Evolutionary conservation across 1,284 basidiomycete genomes (phyloP), one percentile per base, ranked within the genome.

Genomic region (Trametes pubescens): DNA sequence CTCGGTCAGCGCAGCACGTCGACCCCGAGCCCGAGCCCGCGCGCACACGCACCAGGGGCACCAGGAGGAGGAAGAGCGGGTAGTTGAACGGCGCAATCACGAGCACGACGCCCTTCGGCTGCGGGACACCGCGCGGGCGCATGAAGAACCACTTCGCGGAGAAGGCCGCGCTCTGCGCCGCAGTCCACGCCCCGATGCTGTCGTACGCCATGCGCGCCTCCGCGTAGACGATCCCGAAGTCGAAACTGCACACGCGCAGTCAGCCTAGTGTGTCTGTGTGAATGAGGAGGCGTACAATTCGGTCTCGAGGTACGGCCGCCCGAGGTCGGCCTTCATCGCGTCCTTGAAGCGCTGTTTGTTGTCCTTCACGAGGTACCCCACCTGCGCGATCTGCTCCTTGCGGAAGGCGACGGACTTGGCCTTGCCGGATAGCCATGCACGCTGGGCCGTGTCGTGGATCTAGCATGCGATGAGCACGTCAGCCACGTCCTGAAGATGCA

Each of bases 151-250:
- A 73, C 38, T 65, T 63, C 37, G 63, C 48, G 21, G 81, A 84
- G 72, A 89, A 88, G 0, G 84, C 73, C 0, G 86, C 80, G 38
- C 79, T 83, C 67, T 93, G 89, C 6, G 90, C 83, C 72, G 88
- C 88, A 18, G 90, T 82, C 94, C 94, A 95, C 73, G 86, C 86
- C 26, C 87, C 87, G 52, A 96, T 83, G 59, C 86, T 84, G 56
- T 87, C 82, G 69, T 93, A 85, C 1, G 90, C 86, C 0, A 83
- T 77, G 55, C 88, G 82, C 56, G 86, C 81, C 71, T 96, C 94
- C 48, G 79, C 73, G 26, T 91, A 73, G 9, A 83, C 80, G 7
- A 83, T 72, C 43, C 77, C 74, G 57, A 89, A 80, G 68, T 92
- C 90, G 4, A 88, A 77, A 71, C 89, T 90, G 60, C 22, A 53